A percentile compares a stretch with the other conserved stretches of the same genome.
phyloP scores from a whole-genome alignment of 1,139 yeast species.

The Protomyces macrosporus region DNA sequence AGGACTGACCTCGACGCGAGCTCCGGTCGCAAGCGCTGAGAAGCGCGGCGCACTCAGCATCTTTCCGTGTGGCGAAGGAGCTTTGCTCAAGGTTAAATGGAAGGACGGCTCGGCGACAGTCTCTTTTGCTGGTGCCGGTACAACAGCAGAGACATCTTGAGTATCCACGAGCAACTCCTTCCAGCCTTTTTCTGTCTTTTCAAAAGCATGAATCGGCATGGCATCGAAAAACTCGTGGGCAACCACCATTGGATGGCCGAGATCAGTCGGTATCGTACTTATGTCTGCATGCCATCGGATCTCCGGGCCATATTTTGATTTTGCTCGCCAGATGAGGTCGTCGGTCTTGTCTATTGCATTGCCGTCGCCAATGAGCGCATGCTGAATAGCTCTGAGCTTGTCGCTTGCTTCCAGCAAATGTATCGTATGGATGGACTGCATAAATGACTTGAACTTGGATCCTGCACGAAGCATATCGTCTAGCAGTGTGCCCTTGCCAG shows the following conservation, averaged over 20 bases:
- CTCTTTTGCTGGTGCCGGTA: conserved; percentile 27
- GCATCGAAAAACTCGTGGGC: conserved; percentile 92
- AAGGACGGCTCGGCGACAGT: conserved; percentile 45
- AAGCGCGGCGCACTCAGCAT: conserved; percentile 51
- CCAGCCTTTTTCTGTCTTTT: conserved; percentile 62
- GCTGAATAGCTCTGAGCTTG: conserved; percentile 56
- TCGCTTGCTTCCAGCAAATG: conserved; percentile 69
- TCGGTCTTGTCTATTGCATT: conserved; percentile 35
- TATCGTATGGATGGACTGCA: conserved; percentile 41
- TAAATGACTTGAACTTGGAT: conserved; percentile 38
- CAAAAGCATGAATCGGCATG: conserved; percentile 68
- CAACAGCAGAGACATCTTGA: conserved; percentile 27
- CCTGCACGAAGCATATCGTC: conserved; percentile 50
- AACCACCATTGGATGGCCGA: conserved; percentile 53
- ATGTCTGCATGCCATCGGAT: conserved; percentile 71
- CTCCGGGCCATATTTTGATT: conserved; percentile 51
- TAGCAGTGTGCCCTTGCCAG: conserved; percentile 79
- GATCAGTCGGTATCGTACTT: conserved; percentile 45
- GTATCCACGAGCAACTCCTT: conserved; percentile 67
- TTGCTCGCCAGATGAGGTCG: conserved; percentile 41
- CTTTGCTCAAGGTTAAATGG: conserved; percentile 55
- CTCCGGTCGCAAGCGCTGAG: conserved; percentile 49
- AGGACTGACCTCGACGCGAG: conserved; percentile 69
- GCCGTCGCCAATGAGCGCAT: conserved; percentile 46
- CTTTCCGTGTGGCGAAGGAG: conserved; percentile 59